Base-by-base conservation (phyloP, 1,284 basidiomycete genomes). In the Rhodotorula mucilaginosa region DNA sequence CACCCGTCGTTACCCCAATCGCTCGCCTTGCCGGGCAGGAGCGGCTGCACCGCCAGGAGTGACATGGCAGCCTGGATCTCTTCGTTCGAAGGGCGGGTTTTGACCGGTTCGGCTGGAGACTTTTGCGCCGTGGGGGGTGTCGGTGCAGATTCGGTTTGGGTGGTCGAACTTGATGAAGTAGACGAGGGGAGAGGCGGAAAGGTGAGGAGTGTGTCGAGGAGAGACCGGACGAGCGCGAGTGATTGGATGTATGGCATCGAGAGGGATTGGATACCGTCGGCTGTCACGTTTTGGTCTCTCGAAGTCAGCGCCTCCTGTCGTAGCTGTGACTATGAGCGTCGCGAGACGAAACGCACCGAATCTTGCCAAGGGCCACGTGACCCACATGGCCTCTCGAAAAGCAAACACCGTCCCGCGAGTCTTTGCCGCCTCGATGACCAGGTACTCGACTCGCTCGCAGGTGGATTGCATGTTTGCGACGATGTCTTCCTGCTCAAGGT, bases 301-400 rank as follows among this genome's bases (percentile, higher is more conserved):
- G 5, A 10, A 10, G 7, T 47, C 48, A 52, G 54, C n/a, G 23
- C 6, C 7, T 29, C 16, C 3, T 12, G 10, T 6, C 8, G 39
- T 3, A 15, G 19, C 12, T 19, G 15, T 19, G 7, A 21, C 16
- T 31, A 16, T 18, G 26, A 31, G 60, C n/a, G 13, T 31, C 10
- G 59, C 46, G 18, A 18, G 56, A 58, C 31, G 7, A 12, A n/a
- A 61, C 78, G 46, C 13, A 78, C 78, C 71, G 56, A 79, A 77
- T 5, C 72, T 62, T 34, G 70, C 49, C 29, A 79, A 49, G 13
- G 78, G 73, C 78, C 78, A 79, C 8, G 78, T 79, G 12, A 78
- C 72, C 72, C 76, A 78, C 48, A 79, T 58, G 44, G 78, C 76
- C 15, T 79, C 74, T 12, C 66, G 66, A 65, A 77, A 78, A 2